Percentiles rank a stretch among this genome's conserved stretches.
These are phyloP conservation scores for Apiospora marii DNA, from an alignment of 2,329 filamentous ascomycete species.

Conservation along the genomic window DNA sequence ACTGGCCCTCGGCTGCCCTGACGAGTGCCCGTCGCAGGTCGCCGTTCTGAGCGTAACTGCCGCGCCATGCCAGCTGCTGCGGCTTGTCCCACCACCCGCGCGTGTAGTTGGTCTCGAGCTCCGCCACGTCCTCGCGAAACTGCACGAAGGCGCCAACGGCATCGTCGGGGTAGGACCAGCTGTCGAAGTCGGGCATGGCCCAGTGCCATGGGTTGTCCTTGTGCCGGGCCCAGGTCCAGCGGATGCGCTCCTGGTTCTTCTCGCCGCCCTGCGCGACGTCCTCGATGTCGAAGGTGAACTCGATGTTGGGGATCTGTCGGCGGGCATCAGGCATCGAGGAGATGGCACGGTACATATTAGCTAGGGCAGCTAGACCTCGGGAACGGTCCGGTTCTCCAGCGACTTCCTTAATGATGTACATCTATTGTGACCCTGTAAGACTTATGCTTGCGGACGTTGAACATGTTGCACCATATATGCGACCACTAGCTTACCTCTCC, in stretches of 20 bases:
- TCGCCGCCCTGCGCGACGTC: conserved; percentile 32
- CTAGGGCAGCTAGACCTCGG: conserved; percentile 35
- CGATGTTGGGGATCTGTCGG: conserved; percentile 33
- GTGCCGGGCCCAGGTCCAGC: conserved; percentile 36
- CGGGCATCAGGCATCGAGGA: conserved; percentile 32
- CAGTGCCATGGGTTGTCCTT: conserved; percentile 34
- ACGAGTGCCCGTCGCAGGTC: conserved; percentile 37
- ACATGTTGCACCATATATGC: neutral
- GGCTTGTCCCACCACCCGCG: conserved; percentile 26
- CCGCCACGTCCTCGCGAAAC: conserved; percentile 35
- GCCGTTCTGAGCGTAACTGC: conserved; percentile 39
- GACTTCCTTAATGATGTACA: conserved; percentile 32
- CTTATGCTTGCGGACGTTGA: neutral
- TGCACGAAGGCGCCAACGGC: conserved; percentile 35
- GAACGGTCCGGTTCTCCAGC: conserved; percentile 35
- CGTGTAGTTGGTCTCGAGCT: conserved; percentile 31
- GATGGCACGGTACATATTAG: conserved; percentile 35
- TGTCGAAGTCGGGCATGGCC: conserved; percentile 37
- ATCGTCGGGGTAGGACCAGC: conserved; percentile 36
- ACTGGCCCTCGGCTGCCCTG: conserved; percentile 33
- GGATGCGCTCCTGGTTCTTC: conserved; percentile 28
- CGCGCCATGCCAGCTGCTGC: conserved; percentile 39
- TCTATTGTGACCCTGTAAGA: conserved; percentile 22
- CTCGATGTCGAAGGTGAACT: conserved; percentile 37
- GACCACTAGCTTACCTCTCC: conserved; percentile 28